Percentiles rank a stretch among this genome's conserved stretches.
These are phyloP conservation scores for Ceratocystiopsis sp. DNA, from an alignment of 2,329 filamentous ascomycete species.

Conservation along the genomic window DNA sequence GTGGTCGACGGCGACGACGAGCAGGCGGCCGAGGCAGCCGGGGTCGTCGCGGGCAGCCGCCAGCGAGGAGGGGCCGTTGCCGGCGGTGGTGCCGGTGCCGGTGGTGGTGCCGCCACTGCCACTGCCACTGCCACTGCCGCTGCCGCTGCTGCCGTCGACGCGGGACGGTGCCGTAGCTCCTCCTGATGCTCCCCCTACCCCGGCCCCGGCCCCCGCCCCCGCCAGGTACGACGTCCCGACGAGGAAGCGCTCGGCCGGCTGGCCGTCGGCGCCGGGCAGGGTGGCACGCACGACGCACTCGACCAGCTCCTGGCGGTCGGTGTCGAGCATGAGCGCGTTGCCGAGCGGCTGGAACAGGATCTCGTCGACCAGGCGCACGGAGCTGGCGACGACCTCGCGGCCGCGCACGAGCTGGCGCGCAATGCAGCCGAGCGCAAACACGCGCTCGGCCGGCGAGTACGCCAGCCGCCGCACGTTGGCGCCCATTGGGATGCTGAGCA, in stretches of 20 bases:
- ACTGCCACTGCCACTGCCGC: too few relatives aligned
- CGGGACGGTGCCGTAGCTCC: too few relatives aligned
- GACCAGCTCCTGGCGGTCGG: conserved; percentile 46
- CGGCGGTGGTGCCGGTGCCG: conserved; percentile 16
- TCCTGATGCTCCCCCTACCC: too few relatives aligned
- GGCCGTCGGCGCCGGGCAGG: conserved; percentile 40
- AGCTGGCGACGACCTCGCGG: conserved; percentile 59
- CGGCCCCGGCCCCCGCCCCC: conserved; percentile 17
- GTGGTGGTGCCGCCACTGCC: too few relatives aligned
- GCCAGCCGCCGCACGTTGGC: conserved; percentile 77
- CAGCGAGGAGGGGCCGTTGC: too few relatives aligned
- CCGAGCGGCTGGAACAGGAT: conserved; percentile 67
- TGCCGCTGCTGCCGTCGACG: too few relatives aligned
- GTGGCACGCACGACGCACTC: conserved; percentile 70
- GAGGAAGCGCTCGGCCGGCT: conserved; percentile 61
- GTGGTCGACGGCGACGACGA: conserved; percentile 69
- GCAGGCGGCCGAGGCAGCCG: conserved; percentile 50
- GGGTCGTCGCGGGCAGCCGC: too few relatives aligned
- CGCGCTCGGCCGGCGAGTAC: conserved; percentile 62
- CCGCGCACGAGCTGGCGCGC: conserved; percentile 53
- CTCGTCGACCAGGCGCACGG: conserved; percentile 83
- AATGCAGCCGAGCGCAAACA: conserved; percentile 78
- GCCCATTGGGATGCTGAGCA: conserved; percentile 59
- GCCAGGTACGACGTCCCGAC: conserved; percentile 69
- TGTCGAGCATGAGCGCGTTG: conserved; percentile 44